Evolutionary conservation across 2,329 filamentous ascomycete genomes (phyloP).

Genomic region (Verticillium tricorpus): DNA sequence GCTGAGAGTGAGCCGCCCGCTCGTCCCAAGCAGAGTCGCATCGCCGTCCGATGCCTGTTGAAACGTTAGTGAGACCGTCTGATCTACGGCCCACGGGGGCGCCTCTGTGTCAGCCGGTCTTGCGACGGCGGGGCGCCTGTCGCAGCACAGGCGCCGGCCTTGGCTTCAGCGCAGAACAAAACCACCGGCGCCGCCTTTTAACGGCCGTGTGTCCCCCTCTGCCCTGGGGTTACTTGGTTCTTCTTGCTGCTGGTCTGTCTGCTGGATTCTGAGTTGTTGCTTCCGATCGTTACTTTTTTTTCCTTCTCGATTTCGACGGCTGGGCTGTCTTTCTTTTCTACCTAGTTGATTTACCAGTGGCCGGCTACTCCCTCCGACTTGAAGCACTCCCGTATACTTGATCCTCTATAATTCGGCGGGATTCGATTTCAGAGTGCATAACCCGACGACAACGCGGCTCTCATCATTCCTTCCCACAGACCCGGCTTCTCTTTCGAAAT

Average conservation of each 20-base stretch:
- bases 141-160: neutral
- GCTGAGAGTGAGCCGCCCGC: neutral
- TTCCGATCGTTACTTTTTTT: neutral
- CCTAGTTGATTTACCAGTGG: conserved; percentile 8
- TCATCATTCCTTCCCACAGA: neutral
- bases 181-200: neutral
- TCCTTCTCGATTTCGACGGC: neutral
- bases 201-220: neutral
- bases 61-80: conserved; percentile 13
- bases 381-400: neutral
- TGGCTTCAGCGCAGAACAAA: conserved; percentile 2
- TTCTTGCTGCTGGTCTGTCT: neutral
- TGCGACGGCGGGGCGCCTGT: conserved; percentile 7
- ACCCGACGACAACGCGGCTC: neutral
- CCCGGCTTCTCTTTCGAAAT: neutral
- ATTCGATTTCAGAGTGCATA: neutral
- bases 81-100: conserved; percentile 11
- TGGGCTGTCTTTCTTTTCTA: neutral
- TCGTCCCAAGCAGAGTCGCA: neutral
- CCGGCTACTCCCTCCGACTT: conserved; percentile 9
- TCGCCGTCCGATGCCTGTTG: neutral
- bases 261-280: conserved; percentile 1
- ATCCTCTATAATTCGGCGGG: conserved; percentile 1
- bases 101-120: conserved; percentile 14
- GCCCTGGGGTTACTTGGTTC: conserved; percentile 1